Conservation (phyloP, 78 protist species). For the Emiliania huxleyi region DNA sequence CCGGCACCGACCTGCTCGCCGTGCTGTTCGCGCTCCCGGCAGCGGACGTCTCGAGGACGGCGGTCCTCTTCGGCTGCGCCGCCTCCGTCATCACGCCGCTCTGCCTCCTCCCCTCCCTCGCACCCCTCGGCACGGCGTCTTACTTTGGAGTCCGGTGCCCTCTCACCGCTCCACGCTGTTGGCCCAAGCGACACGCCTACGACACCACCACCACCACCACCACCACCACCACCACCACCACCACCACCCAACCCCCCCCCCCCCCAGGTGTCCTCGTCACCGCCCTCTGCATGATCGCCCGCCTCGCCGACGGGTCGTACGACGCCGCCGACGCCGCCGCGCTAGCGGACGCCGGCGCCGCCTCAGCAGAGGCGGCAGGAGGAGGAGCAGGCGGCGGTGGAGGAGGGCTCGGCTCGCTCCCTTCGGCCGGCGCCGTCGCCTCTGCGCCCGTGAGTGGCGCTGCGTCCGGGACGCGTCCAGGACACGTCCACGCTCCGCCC, state of each 20-base stretch:
- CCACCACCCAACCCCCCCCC: no score
- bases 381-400: no score
- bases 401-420: no score
- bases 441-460: no score
- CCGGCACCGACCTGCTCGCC: not conserved
- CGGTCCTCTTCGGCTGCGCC: not conserved
- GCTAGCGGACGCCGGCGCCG: not conserved
- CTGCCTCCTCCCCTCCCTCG: slow-evolving; percentile 4
- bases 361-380: no score
- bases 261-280: not conserved
- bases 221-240: no score
- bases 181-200: no score
- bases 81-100: not conserved
- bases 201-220: no score
- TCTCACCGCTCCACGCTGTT: no score
- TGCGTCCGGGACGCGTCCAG: no score
- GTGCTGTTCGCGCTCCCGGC: not conserved
- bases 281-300: not conserved
- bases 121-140: not conserved
- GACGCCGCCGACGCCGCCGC: not conserved
- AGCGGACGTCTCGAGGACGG: not conserved
- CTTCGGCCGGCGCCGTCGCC: no score
- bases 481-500: not conserved
- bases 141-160: not conserved
- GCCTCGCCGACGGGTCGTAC: not conserved